These are phyloP conservation scores for Diaporthe citrichinensis DNA, from an alignment of 2,329 filamentous ascomycete genomes.

Conservation along the genomic window DNA sequence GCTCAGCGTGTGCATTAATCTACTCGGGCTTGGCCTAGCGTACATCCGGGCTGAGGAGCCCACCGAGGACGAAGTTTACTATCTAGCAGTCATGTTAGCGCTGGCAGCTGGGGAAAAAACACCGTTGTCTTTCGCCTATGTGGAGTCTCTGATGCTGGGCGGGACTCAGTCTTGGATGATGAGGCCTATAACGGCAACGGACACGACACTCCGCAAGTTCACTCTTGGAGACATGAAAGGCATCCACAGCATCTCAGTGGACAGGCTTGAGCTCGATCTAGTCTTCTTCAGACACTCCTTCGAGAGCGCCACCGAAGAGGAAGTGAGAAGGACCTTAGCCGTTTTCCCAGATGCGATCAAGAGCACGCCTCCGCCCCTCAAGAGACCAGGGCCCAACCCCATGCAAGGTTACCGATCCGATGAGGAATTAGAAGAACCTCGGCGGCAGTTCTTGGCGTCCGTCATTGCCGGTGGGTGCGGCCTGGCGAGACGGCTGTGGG, in stretches of 20 bases:
- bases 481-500: background rate
- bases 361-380: background rate
- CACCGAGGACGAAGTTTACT: background rate
- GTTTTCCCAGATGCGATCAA: constrained; percentile 2
- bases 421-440: background rate
- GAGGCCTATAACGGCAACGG: background rate
- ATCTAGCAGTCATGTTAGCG: background rate
- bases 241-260: background rate
- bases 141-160: background rate
- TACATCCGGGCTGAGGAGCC: background rate
- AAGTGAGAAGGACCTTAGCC: background rate
- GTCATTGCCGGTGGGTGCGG: background rate
- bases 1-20: background rate
- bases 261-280: background rate
- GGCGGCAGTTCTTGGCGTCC: constrained; percentile 5
- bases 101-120: background rate
- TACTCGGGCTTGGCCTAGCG: background rate
- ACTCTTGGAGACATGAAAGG: background rate
- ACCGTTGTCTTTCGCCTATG: background rate
- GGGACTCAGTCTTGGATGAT: background rate
- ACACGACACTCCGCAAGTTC: background rate
- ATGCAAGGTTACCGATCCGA: background rate
- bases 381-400: background rate
- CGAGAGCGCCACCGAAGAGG: background rate
- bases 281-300: background rate